phyloP scores from a whole-genome alignment of 371 early-diverging fungal genomes.

The Phascolomyces articulosus region DNA sequence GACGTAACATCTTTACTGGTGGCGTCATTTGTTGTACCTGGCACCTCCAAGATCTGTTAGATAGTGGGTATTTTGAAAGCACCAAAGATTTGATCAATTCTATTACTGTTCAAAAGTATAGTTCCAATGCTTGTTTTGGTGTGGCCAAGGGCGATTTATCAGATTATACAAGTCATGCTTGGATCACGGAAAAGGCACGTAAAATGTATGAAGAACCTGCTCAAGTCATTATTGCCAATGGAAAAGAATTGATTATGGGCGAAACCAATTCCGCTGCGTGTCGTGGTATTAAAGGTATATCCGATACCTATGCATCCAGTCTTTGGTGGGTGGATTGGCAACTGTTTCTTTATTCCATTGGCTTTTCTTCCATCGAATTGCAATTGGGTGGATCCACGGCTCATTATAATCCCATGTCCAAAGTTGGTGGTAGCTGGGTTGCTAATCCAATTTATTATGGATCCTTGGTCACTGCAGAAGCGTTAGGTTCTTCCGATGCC shows the following conservation, averaged over 20 bases:
- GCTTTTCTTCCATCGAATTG: constrained; percentile 9
- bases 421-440: constrained; percentile 7
- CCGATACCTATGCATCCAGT: constrained; percentile 13
- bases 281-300: constrained; percentile 15
- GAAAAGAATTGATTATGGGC: constrained; percentile 17
- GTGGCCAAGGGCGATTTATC: constrained; percentile 10
- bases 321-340: constrained; percentile 20
- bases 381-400: constrained; percentile 18
- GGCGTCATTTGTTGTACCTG: constrained; percentile 18
- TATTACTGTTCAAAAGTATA: constrained; percentile 17
- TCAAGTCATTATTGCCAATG: background rate
- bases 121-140: constrained; percentile 19
- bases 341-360: constrained; percentile 15
- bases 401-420: constrained; percentile 18
- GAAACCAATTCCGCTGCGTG: constrained; percentile 22
- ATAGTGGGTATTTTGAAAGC: constrained; percentile 7
- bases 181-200: constrained; percentile 9
- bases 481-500: constrained; percentile 11
- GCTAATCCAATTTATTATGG: constrained; percentile 18
- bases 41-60: constrained; percentile 12
- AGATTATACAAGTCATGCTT: constrained; percentile 16
- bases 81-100: constrained; percentile 13
- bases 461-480: constrained; percentile 15
- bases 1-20: constrained; percentile 14
- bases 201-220: constrained; percentile 6